Percentiles rank a stretch among this genome's conserved stretches.
Conservation (phyloP, 1,284 basidiomycete genomes). For the Pyrrhoderma noxium region DNA sequence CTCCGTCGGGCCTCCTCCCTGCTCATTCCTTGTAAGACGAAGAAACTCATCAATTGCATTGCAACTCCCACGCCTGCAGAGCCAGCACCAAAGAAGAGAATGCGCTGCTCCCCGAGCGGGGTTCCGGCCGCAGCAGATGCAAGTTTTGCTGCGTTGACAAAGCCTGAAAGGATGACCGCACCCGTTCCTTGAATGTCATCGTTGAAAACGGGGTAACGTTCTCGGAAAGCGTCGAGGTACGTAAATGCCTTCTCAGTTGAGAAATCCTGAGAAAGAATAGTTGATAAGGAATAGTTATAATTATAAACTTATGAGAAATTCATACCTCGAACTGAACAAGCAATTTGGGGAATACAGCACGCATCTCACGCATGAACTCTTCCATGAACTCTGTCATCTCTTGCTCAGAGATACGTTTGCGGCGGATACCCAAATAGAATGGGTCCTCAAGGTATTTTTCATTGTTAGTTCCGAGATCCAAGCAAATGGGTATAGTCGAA, state of each 20-base stretch:
- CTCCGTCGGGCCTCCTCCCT: constrained; percentile 70
- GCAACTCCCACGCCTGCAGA: constrained; percentile 88
- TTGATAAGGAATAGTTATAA: no score
- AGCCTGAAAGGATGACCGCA: constrained; percentile 86
- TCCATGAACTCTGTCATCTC: constrained; percentile 84
- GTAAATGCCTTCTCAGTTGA: constrained; percentile 82
- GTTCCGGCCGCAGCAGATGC: constrained; percentile 65
- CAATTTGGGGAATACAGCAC: constrained; percentile 68
- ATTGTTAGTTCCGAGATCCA: constrained; percentile 87
- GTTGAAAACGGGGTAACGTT: constrained; percentile 80
- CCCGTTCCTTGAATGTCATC: constrained; percentile 90
- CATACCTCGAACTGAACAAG: constrained; percentile 84
- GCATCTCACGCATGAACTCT: constrained; percentile 85
- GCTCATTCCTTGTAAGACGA: constrained; percentile 70
- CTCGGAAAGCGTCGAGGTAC: constrained; percentile 70
- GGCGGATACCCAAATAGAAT: constrained; percentile 81
- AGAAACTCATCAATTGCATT: constrained; percentile 84
- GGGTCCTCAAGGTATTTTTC: constrained; percentile 79
- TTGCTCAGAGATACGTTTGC: constrained; percentile 56
- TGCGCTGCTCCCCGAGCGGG: constrained; percentile 70
- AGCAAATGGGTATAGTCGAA: constrained; percentile 80
- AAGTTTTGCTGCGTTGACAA: constrained; percentile 82
- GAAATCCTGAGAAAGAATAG: constrained; percentile 54
- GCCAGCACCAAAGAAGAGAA: constrained; percentile 89
- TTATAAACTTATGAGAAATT: no score